These are phyloP conservation scores for Dictyophora rubrovolvata DNA, from an alignment of 768 basidiomycete genomes.

Conservation along the genomic window DNA sequence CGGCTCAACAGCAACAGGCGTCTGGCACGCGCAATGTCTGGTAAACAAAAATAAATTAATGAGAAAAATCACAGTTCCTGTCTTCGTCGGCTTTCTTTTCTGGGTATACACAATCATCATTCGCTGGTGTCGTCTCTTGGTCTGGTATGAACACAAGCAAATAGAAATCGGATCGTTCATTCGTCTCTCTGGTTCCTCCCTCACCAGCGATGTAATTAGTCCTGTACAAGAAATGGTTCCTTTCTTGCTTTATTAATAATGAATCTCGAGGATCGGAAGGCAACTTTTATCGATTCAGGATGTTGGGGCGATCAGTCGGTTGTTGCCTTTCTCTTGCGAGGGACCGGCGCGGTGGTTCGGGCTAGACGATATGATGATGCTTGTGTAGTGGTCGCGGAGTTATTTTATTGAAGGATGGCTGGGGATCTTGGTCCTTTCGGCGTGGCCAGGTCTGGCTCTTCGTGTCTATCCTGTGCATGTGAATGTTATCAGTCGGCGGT, in stretches of 20 bases:
- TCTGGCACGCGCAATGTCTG: conserved; percentile 25
- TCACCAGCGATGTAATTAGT: background rate
- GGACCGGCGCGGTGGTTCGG: no score
- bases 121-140: background rate
- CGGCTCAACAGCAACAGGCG: conserved; percentile 30
- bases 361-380: no score
- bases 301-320: background rate
- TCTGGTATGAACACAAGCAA: background rate
- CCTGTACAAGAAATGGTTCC: background rate
- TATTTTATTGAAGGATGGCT: no score
- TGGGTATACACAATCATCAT: background rate
- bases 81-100: background rate
- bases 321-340: no score
- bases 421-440: no score
- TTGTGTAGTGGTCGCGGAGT: no score
- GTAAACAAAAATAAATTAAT: conserved; percentile 22
- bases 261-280: background rate
- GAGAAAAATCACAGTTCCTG: background rate
- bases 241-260: background rate
- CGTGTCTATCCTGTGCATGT: no score
- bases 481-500: no score
- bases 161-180: background rate
- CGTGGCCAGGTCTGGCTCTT: no score
- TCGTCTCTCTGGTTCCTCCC: background rate
- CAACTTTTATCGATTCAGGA: background rate